A percentile compares a stretch with the other conserved stretches of the same genome.
These are phyloP conservation scores for Neurospora tetraspora DNA, from an alignment of 495 filamentous ascomycete genomes.

Conservation along the genomic window DNA sequence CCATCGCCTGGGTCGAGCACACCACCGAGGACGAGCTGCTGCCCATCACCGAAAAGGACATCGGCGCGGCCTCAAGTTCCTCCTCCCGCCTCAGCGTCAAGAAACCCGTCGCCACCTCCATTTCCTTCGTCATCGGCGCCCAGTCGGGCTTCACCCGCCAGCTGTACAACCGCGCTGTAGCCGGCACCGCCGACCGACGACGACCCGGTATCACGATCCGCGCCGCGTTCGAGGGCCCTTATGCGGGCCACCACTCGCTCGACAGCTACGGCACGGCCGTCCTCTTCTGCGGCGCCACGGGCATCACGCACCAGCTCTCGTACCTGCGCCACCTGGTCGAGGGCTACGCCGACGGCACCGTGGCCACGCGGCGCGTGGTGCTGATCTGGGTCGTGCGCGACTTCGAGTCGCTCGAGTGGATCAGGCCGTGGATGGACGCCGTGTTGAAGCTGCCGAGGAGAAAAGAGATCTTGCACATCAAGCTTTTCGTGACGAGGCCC, in stretches of 20 bases:
- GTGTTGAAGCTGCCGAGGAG: constrained; percentile 71
- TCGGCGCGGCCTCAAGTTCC: neutral
- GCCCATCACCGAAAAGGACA: constrained; percentile 21
- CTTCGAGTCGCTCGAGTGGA: constrained; percentile 83
- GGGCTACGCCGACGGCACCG: constrained; percentile 59
- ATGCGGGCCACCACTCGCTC: constrained; percentile 70
- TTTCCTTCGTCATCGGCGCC: constrained; percentile 70
- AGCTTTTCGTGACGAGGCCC: constrained; percentile 81
- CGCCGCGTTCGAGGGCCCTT: constrained; percentile 72
- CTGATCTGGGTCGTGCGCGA: constrained; percentile 90
- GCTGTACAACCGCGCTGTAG: constrained; percentile 49
- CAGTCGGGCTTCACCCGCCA: constrained; percentile 80
- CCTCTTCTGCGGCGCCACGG: constrained; percentile 84
- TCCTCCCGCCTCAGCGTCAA: constrained; percentile 5
- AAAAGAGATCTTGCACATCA: constrained; percentile 67
- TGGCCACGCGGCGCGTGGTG: constrained; percentile 68
- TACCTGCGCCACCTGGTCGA: constrained; percentile 72
- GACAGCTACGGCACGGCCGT: constrained; percentile 85
- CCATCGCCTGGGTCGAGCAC: constrained; percentile 70
- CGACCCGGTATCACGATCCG: constrained; percentile 20
- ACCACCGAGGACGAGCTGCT: constrained; percentile 17
- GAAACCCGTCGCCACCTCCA: constrained; percentile 14
- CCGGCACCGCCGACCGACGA: neutral
- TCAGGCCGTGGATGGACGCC: constrained; percentile 83
- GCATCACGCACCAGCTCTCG: constrained; percentile 92